Percentiles rank a stretch among this genome's conserved stretches.
phyloP scores from a whole-genome alignment of 805 yeast genomes.

The Phaffomyces antillensis region DNA sequence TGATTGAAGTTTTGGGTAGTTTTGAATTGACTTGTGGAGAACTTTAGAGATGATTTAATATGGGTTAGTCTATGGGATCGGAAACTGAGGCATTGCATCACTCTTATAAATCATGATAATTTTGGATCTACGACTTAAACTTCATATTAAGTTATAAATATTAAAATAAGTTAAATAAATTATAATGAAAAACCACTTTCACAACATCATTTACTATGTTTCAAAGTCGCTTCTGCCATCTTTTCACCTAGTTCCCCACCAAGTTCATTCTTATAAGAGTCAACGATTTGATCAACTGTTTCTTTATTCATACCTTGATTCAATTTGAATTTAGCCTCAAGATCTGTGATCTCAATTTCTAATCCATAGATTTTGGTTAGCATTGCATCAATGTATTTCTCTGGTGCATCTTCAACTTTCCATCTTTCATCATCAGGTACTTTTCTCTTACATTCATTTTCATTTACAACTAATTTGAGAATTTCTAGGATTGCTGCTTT shows the following conservation, averaged over 20 bases:
- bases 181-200: neutral
- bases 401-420: conserved; percentile 54
- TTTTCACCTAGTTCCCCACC: conserved; percentile 20
- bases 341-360: conserved; percentile 39
- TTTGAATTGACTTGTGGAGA: no score
- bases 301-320: conserved; percentile 40
- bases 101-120: no score
- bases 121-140: no score
- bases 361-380: conserved; percentile 50
- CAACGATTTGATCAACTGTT: conserved; percentile 46
- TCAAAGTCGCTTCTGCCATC: neutral
- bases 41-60: no score
- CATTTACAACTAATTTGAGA: conserved; percentile 36
- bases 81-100: no score
- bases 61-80: no score
- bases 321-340: conserved; percentile 50
- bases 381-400: conserved; percentile 33
- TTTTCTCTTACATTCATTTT: conserved; percentile 36
- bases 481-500: conserved; percentile 38
- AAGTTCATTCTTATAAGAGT: conserved; percentile 37
- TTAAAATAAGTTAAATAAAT: neutral
- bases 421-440: conserved; percentile 31
- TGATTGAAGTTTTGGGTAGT: no score
- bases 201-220: neutral
- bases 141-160: no score